Base-by-base conservation (phyloP, 2,329 filamentous ascomycete genomes). In the Emericellopsis atlantica region DNA sequence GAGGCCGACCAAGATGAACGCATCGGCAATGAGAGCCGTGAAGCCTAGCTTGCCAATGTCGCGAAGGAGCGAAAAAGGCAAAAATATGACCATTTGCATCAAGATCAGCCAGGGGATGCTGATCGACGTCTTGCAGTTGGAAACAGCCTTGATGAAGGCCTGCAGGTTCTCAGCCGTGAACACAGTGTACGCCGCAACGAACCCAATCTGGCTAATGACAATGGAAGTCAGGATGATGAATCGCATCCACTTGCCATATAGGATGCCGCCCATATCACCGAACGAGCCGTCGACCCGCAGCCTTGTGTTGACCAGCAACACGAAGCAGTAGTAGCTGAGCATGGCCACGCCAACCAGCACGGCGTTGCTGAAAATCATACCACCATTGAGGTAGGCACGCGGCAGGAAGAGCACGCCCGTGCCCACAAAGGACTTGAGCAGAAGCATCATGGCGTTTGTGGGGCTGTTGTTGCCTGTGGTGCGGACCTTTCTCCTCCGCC, bases 21-120 rank as follows among this genome's bases (percentile, higher is more conserved):
- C 78, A 58, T 98, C 92, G 1, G 92, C 92, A 50, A 96, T 74
- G 37, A 98, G 73, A 5, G 92, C 93, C 4, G 94, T 92, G 57
- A 95, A 92, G 6, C 89, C 89, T 38, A 98, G 84, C 65, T 98
- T 94, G 65, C 88, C 90, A 61, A 98, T 96, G 59, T 98, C 93
- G 48, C 92, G 79, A 51, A 98, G 82, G 44, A 98, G 73, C 24
- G 88, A 95, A 50, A 98, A 82, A 0, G 92, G 92, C 37, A 98
- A 61, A 70, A 98, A 98, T 48, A 98, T 84, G 54, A 94, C 65
- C 74, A 96, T 85, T 60, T 98, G 92, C 72, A 96, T 80, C 54
- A 98, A 60, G 49, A 98, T 94, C 62, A 98, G 78, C 62, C 77
- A 85, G 44, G 86, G 84, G 58, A 96, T 87, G 57, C 85, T 79